Evolutionary conservation across 2,329 filamentous ascomycete species (phyloP).

Genomic region (Westerdykella sp.): DNA sequence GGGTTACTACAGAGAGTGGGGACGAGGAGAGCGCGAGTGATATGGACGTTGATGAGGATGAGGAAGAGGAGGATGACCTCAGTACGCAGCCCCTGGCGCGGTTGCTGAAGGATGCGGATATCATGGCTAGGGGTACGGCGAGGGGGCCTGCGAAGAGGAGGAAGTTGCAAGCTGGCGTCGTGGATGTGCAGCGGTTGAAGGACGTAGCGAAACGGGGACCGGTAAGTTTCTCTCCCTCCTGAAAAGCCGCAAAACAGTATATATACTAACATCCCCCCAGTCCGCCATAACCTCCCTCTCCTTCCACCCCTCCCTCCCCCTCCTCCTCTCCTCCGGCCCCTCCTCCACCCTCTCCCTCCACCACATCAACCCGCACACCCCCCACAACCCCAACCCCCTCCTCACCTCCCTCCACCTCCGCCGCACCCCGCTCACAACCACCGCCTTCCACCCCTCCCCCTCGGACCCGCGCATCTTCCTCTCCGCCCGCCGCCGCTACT

Average conservation of each 20-base stretch:
- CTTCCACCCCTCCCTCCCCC: constrained; percentile 83
- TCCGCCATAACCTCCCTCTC: constrained; percentile 75
- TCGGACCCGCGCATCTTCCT: constrained; percentile 76
- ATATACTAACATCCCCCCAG: constrained; percentile 20
- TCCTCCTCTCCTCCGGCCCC: constrained; percentile 82
- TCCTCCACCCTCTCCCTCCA: constrained; percentile 83
- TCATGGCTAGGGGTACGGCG: constrained; percentile 52
- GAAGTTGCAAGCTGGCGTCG: constrained; percentile 75
- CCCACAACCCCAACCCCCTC: constrained; percentile 70
- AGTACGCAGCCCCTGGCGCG: constrained; percentile 70
- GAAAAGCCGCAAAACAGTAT: not conserved
- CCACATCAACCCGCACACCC: constrained; percentile 71
- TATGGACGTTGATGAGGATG: constrained; percentile 40
- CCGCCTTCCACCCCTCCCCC: constrained; percentile 66
- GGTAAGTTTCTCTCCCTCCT: constrained; percentile 36
- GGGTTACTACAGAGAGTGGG: constrained; percentile 35
- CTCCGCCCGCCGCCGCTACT: constrained; percentile 80
- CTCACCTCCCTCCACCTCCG: constrained; percentile 85
- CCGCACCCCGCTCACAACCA: constrained; percentile 75
- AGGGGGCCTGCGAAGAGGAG: constrained; percentile 52
- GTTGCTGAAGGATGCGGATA: constrained; percentile 68
- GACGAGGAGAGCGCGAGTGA: constrained; percentile 51
- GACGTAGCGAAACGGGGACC: constrained; percentile 76
- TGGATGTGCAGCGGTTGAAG: constrained; percentile 84
- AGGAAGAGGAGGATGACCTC: constrained; percentile 39